Evolutionary conservation across 2,329 filamentous ascomycete species (phyloP), one percentile per base, ranked within the genome.

Genomic region (Botrytis cinerea): DNA sequence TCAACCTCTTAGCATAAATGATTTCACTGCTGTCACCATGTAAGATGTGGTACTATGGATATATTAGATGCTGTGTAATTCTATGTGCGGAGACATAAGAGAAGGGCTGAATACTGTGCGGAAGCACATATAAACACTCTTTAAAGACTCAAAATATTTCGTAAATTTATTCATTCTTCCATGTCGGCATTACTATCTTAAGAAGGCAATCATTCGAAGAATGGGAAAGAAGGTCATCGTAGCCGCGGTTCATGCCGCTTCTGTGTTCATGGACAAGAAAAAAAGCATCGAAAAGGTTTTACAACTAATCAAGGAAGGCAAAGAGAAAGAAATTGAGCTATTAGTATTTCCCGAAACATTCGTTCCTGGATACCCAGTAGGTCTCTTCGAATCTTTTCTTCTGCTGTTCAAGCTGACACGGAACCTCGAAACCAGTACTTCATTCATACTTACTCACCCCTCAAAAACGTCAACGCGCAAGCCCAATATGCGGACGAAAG

Each of bases 301-400:
- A 2, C 8, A 38, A 46, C 4, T 70, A 4, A 70, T 70, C n/a
- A 35, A 32, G 45, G 48, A 45, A 25, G 51, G 28, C 3, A 60
- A 70, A 45, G 38, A 45, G 18, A 10, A 70, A 59, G 48, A n/a
- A 25, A 45, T 70, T 3, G 67, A 70, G 14, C 46, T 45, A 18
- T 14, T 70, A 5, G 67, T 60, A 7, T 70, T 70, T 12, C 67
- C 67, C 10, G 67, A 70, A 16, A 70, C 67, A 25, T 70, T 70
- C 22, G n/a, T 70, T 9, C 67, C 67, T 60, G 67, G 67, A 25
- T 70, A 70, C 35, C 67, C 67, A 22, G 67, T 70, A 35, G 16
- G 8, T n/a, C 7, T 12, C 1, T 32, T 32, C 35, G 25, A 20
- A 0, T 7, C 2, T 5, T 43, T 8, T 16, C 14, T 3, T 9